Base-by-base conservation (phyloP, 495 filamentous ascomycete species). In the Baudoinia panamericana region DNA sequence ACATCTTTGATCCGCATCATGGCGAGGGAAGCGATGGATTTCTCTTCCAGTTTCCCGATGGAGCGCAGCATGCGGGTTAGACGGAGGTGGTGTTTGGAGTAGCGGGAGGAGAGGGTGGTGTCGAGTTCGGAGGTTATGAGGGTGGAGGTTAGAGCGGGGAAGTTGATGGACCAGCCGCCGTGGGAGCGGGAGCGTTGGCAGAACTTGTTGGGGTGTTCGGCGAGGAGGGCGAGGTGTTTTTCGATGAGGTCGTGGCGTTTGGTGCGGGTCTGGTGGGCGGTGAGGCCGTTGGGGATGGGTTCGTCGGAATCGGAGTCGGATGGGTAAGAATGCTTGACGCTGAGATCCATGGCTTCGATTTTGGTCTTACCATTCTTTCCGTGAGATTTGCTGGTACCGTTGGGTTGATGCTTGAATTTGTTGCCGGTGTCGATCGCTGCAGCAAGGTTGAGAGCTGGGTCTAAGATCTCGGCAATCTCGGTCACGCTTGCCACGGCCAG, bases 1-100 rank as follows among this genome's bases (percentile, higher is more conserved):
- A 93, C 67, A 31, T 90, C 78, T 37, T 82, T 78, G 53, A 84
- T 80, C 18, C 73, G 75, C 47, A 93, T 71, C 41, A 96, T 68
- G 39, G 75, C 78, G 41, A 83, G 65, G 25, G 74, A 73, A 21
- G 77, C 71, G 7, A 94, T 62, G 27, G 76, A 74, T 54, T 90
- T 93, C 56, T 99, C 90, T 45, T 94, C 87, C 12, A 95, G 64
- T 58, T 88, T 92, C 17, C 90, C 92, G 51, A 85, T 82, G 35
- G 76, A 75, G 29, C 79, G 72, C 12, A 96, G 72, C 27, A 96
- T 81, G 19, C 82, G 78, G 31, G 83, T 66, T 4, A 96, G 67
- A 4, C 87, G 82, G 3, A 80, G 65, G 3, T 83, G 85, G 33
- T 76, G 66, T 13, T 71, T 66, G n/a, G 82, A 86, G 38, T 80